A percentile compares a stretch with the other conserved stretches of the same genome.
These are phyloP conservation scores for Ambrosia hybrid DNA, from an alignment of 140 eudicot species.

Conservation along the genomic window DNA sequence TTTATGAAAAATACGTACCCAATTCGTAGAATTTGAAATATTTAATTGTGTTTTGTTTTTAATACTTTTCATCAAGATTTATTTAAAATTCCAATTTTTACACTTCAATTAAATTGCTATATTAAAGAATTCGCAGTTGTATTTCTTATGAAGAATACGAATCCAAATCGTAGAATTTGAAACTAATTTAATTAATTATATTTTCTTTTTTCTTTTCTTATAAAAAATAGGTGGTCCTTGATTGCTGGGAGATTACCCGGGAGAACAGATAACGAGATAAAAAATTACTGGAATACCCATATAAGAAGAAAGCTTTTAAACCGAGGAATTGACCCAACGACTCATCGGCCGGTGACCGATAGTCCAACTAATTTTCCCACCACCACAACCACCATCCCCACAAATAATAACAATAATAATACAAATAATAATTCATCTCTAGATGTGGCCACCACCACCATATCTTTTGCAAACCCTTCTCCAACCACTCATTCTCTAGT, in stretches of 20 bases:
- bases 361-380: conserved; percentile 7
- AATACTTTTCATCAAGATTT: too few species aligned
- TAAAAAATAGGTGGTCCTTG: conserved; percentile 70
- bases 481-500: conserved; percentile 14
- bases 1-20: too few species aligned
- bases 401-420: conserved; percentile 9
- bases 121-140: background rate
- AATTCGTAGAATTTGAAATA: too few species aligned
- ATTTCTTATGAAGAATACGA: background rate
- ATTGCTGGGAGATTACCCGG: conserved; percentile 95
- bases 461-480: conserved; percentile 47
- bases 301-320: conserved; percentile 78
- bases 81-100: too few species aligned
- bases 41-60: too few species aligned
- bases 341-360: conserved; percentile 68
- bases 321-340: conserved; percentile 85
- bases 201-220: background rate
- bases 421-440: conserved; percentile 23
- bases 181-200: background rate
- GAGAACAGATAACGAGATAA: conserved; percentile 92
- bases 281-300: conserved; percentile 95
- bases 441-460: conserved; percentile 45
- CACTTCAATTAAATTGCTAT: background rate
- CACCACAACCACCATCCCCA: conserved; percentile 16
- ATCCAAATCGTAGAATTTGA: conserved; percentile 7